phyloP scores from a whole-genome alignment of 441 rosid species.

The Eutrema salsugineum region DNA sequence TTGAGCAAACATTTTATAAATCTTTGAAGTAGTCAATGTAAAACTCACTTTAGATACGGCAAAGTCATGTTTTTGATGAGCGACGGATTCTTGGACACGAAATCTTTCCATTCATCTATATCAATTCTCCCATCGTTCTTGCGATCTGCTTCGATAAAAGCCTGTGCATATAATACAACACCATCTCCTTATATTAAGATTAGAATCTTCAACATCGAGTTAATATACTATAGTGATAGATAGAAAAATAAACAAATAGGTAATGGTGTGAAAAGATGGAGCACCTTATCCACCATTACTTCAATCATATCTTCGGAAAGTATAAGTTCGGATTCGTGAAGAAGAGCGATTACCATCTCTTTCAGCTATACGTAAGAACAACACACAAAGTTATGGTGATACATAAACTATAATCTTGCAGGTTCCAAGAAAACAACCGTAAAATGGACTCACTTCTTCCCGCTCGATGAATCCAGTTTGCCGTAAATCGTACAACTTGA shows the following conservation, averaged over 20 bases:
- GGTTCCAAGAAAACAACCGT: neutral
- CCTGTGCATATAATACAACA: slow-evolving; percentile 36
- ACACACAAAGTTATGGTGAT: neutral
- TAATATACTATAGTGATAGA: neutral
- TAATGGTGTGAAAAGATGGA: neutral
- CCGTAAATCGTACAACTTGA: slow-evolving; percentile 73
- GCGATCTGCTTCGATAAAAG: slow-evolving; percentile 57
- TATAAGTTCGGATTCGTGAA: slow-evolving; percentile 74
- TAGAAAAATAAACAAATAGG: neutral
- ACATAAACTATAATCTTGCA: neutral
- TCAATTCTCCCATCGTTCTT: slow-evolving; percentile 71
- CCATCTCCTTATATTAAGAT: neutral
- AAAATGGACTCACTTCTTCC: slow-evolving; percentile 64
- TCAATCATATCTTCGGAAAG: slow-evolving; percentile 67
- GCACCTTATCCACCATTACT: slow-evolving; percentile 72
- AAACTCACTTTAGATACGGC: slow-evolving; percentile 63
- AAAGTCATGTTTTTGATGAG: slow-evolving; percentile 81
- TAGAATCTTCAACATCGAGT: neutral
- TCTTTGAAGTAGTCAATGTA: neutral
- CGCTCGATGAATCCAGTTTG: slow-evolving; percentile 84
- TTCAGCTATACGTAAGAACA: slow-evolving; percentile 44
- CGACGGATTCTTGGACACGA: slow-evolving; percentile 58
- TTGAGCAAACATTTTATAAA: neutral
- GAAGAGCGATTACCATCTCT: slow-evolving; percentile 88
- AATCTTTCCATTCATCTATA: slow-evolving; percentile 70